Base-by-base conservation (phyloP, 495 filamentous ascomycete species). In the Usnea hakonensis region DNA sequence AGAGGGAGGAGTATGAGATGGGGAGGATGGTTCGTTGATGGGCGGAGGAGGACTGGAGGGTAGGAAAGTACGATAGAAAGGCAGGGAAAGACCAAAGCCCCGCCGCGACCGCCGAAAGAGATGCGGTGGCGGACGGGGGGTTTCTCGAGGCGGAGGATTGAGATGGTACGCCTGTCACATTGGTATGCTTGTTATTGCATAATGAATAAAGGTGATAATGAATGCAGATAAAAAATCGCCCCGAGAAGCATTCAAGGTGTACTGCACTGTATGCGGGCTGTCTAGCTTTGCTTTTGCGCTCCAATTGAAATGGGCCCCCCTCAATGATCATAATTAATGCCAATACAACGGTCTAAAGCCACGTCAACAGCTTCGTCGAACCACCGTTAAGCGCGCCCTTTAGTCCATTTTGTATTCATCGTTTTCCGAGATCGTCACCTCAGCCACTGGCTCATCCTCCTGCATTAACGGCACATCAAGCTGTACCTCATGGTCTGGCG, bases 361-460 rank as follows among this genome's bases (percentile, higher is more conserved):
- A 52, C 48, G 14, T 32, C 26, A 6, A 32, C 26, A 17, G 21
- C 46, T 50, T 28, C 48, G 26, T 30, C 26, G 46, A 3, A 30
- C 26, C 26, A 17, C 23, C 46, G 0, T 5, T 30, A 14, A 26
- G 4, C 13, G 23, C 13, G 3, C 21, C 54, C 26, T n/a, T 53
- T 23, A 60, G 23, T 36, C 56, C 37, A 56, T 41, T 32, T 64
- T 46, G 35, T 32, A 56, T 21, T 59, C 56, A 28, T 48, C 41
- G 10, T 55, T 76, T 10, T 77, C 75, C 32, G 71, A 67, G 28
- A 78, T 72, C 55, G 70, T 74, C 40, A 80, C 68, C 64, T 81
- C 78, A 56, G 77, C 73, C 30, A 79, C 77, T 7, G 78, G 75
- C 32, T 77, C 69, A 6, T 79, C 76, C 28, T 78, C 75, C 60